A percentile compares a stretch with the other conserved stretches of the same genome.
These are phyloP conservation scores for Penicillium sp. DNA, from an alignment of 2,329 filamentous ascomycete species.

Conservation along the genomic window DNA sequence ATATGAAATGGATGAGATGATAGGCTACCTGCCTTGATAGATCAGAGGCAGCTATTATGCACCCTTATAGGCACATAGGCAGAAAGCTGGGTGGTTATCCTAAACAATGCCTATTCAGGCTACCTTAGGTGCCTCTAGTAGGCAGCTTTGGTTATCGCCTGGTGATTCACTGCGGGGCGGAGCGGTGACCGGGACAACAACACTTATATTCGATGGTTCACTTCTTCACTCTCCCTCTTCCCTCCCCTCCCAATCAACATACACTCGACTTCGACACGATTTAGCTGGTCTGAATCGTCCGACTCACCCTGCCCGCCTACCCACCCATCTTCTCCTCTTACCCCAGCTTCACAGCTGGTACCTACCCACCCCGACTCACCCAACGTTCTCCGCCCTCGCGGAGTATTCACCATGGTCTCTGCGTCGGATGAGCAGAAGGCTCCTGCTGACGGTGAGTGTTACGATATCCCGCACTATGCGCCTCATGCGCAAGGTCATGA, in stretches of 20 bases:
- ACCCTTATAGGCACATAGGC: not conserved
- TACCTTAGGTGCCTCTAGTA: not conserved
- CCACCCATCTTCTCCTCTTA: constrained; percentile 1
- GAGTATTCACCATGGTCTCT: constrained; percentile 24
- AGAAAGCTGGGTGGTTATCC: not conserved
- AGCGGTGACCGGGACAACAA: constrained; percentile 30
- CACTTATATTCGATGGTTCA: constrained; percentile 17
- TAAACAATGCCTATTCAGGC: not conserved
- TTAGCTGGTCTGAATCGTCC: constrained; percentile 20
- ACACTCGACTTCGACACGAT: constrained; percentile 11
- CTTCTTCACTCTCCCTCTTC: constrained; percentile 10
- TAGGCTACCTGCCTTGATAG: not conserved
- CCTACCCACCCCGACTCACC: constrained; percentile 9
- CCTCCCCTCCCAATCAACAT: constrained; percentile 12
- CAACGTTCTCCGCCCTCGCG: constrained; percentile 9
- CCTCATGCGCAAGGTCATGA: not conserved
- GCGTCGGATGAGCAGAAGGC: constrained; percentile 23
- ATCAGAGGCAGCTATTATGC: not conserved
- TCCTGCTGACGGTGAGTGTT: constrained; percentile 13
- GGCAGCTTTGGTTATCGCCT: not conserved
- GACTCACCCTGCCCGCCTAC: not conserved
- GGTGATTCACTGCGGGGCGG: constrained; percentile 26
- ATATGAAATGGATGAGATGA: not conserved
- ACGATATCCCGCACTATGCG: not conserved
- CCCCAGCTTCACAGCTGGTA: constrained; percentile 12